Evolutionary conservation across 2,329 filamentous ascomycete species (phyloP).

Genomic region (Aspergillus felis): DNA sequence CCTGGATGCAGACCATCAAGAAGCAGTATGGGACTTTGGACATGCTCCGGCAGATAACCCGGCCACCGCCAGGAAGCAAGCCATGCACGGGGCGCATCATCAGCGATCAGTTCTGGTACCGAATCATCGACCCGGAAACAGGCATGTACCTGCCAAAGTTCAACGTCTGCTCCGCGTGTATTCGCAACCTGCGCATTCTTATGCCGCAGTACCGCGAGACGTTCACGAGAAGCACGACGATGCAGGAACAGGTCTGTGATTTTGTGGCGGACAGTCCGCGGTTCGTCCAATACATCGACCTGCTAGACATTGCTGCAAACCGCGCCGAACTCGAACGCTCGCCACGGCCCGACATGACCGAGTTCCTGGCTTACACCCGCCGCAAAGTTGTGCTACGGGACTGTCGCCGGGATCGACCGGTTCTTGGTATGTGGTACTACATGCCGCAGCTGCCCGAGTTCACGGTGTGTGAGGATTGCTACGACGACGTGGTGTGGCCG

Average conservation of each 20-base stretch:
- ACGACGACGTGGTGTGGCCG: constrained; percentile 72
- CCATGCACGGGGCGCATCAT: constrained; percentile 57
- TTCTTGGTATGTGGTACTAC: constrained; percentile 70
- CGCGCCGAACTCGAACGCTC: constrained; percentile 27
- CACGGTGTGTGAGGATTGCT: constrained; percentile 84
- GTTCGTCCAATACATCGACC: constrained; percentile 55
- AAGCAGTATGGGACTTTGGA: constrained; percentile 62
- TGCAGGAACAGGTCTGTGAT: constrained; percentile 59
- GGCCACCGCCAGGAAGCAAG: constrained; percentile 54
- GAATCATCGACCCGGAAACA: constrained; percentile 65
- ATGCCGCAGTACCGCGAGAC: constrained; percentile 68
- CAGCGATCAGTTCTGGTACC: constrained; percentile 67
- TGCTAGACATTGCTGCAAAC: constrained; percentile 52
- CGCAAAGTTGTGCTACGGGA: constrained; percentile 57
- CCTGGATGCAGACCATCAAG: constrained; percentile 75
- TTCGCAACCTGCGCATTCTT: constrained; percentile 66
- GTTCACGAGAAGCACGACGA: constrained; percentile 52
- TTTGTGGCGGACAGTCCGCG: constrained; percentile 61
- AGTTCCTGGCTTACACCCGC: constrained; percentile 62
- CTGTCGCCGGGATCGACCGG: constrained; percentile 62
- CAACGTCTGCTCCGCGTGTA: constrained; percentile 69
- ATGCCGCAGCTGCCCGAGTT: constrained; percentile 73
- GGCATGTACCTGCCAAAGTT: constrained; percentile 66
- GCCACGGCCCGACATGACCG: constrained; percentile 50
- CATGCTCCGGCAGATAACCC: constrained; percentile 66